Evolutionary conservation across 192 early-diverging fungal genomes (phyloP).

Genomic region (Entophlyctis luteolus): DNA sequence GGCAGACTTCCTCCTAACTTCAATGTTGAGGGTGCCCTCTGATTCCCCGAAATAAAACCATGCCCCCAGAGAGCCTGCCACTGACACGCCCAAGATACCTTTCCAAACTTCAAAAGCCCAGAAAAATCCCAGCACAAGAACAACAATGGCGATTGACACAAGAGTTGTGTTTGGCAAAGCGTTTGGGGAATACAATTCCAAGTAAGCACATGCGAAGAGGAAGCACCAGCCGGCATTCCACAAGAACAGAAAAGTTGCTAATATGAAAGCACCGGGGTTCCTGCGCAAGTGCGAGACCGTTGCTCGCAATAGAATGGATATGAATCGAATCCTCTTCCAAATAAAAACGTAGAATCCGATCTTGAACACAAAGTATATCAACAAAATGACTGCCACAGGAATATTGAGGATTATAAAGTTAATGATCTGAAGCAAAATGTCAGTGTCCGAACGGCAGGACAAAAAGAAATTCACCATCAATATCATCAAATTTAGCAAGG

Average conservation of each 20-base stretch:
- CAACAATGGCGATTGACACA: background rate
- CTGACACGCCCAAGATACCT: constrained; percentile 2
- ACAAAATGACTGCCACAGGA: constrained; percentile 8
- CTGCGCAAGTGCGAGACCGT: background rate
- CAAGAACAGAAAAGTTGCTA: constrained; percentile 16
- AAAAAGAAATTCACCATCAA: constrained; percentile 6
- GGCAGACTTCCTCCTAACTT: background rate
- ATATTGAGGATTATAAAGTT: constrained; percentile 24
- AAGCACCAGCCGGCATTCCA: constrained; percentile 27
- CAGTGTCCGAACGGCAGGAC: background rate
- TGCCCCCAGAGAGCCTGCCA: constrained; percentile 13
- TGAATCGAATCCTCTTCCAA: constrained; percentile 13
- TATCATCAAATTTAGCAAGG: constrained; percentile 2
- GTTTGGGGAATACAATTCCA: constrained; percentile 4
- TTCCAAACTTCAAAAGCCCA: constrained; percentile 28
- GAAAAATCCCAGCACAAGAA: constrained; percentile 19
- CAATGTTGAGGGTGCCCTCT: background rate
- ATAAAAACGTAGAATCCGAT: constrained; percentile 4
- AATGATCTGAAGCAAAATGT: constrained; percentile 2
- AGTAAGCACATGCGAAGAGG: constrained; percentile 16
- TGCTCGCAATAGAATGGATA: constrained; percentile 1
- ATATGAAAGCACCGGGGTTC: constrained; percentile 9
- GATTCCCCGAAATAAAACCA: constrained; percentile 8
- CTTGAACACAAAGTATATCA: constrained; percentile 8
- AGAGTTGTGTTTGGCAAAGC: background rate